A percentile compares a stretch with the other conserved stretches of the same genome.
Evolutionary conservation across 164 flowering plant species (phyloP).

Genomic region (Magnolia changhungtana): DNA sequence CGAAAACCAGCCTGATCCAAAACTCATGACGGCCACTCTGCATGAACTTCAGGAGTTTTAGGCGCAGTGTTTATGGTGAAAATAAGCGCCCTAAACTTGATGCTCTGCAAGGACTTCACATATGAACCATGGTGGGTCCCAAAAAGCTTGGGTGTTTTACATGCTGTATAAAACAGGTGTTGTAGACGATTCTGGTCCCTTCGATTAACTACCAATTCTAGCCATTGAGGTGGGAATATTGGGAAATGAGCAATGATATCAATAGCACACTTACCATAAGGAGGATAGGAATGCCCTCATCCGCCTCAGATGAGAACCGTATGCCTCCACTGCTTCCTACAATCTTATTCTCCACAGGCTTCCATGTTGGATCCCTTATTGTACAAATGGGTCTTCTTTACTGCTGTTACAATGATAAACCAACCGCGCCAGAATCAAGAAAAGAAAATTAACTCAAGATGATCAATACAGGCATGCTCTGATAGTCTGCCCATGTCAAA

Average conservation of each 20-base stretch:
- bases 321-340: not conserved
- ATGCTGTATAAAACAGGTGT: too few relatives aligned
- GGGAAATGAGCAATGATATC: not conserved
- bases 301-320: not conserved
- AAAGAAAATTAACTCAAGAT: not conserved
- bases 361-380: not conserved
- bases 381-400: not conserved
- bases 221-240: too few relatives aligned
- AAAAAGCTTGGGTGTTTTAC: too few relatives aligned
- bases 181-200: too few relatives aligned
- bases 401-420: not conserved
- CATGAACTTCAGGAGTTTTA: too few relatives aligned
- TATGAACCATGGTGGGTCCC: too few relatives aligned
- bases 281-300: not conserved
- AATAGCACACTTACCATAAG: not conserved
- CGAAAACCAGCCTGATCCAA: too few relatives aligned
- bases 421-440: not conserved
- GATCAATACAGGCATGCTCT: not conserved
- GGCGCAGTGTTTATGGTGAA: too few relatives aligned
- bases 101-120: too few relatives aligned
- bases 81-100: too few relatives aligned
- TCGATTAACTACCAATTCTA: too few relatives aligned
- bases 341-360: not conserved
- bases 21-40: too few relatives aligned
- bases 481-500: conserved; percentile 17